A percentile compares a stretch with the other conserved stretches of the same genome.
Evolutionary conservation across 2,329 filamentous ascomycete genomes (phyloP).

Genomic region (Aspergillus versicolor): DNA sequence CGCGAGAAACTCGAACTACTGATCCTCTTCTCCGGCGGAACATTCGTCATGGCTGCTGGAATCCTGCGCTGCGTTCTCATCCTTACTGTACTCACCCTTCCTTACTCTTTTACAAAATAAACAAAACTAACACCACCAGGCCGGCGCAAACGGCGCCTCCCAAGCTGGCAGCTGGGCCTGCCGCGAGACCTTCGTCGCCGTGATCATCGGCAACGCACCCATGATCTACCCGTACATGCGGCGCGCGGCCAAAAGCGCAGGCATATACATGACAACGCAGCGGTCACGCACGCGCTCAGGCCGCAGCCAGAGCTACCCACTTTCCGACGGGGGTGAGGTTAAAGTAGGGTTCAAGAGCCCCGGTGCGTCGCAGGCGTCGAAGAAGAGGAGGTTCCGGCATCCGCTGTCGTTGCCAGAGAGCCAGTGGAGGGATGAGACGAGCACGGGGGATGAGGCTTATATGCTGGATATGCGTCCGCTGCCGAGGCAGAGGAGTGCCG

Average conservation of each 20-base stretch:
- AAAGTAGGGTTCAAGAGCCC: neutral
- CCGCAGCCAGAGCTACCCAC: constrained; percentile 21
- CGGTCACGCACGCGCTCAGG: neutral
- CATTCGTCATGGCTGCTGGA: constrained; percentile 56
- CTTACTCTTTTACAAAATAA: neutral
- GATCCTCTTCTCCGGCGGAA: constrained; percentile 55
- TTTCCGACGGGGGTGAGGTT: constrained; percentile 20
- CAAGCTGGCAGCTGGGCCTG: constrained; percentile 46
- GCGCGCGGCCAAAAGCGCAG: constrained; percentile 25
- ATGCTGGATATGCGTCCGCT: neutral
- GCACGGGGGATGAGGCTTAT: neutral
- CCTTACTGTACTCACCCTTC: constrained; percentile 32
- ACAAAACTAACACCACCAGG: constrained; percentile 3
- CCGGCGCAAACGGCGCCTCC: constrained; percentile 38
- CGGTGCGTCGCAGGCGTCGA: constrained; percentile 11
- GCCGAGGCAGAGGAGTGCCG: neutral
- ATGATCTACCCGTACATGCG: constrained; percentile 43
- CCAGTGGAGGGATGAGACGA: constrained; percentile 31
- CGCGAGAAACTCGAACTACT: constrained; percentile 54
- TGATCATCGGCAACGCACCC: constrained; percentile 44
- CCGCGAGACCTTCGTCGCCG: constrained; percentile 47
- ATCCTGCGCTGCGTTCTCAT: constrained; percentile 56
- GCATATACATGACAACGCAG: constrained; percentile 23
- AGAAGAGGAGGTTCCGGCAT: constrained; percentile 28
- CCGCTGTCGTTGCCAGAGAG: constrained; percentile 33